phyloP scores from a whole-genome alignment of 2,329 filamentous ascomycete species.

The Apiospora rasikravindrae region DNA sequence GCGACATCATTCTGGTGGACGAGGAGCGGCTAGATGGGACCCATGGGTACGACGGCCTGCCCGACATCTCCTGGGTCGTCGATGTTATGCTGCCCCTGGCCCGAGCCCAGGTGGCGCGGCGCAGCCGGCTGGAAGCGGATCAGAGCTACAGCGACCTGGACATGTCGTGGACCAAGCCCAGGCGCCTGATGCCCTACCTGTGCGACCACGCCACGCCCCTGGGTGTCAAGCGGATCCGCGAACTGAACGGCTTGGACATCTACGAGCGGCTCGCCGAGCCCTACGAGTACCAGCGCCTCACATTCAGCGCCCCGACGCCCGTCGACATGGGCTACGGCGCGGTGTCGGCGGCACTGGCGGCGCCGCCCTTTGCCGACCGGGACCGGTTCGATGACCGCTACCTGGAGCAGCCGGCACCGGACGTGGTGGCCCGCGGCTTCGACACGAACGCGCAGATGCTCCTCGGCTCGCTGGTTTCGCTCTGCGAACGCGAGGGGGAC shows the following conservation, averaged over 20 bases:
- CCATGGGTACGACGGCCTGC: not conserved
- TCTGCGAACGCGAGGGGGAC: not conserved
- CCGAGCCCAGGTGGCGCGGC: not conserved
- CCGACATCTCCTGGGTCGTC: not conserved
- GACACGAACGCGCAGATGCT: not conserved
- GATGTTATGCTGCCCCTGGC: not conserved
- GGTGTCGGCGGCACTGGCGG: not conserved
- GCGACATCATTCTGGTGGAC: not conserved
- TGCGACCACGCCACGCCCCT: not conserved
- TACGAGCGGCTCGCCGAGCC: not conserved
- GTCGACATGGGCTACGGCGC: not conserved
- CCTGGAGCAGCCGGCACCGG: not conserved
- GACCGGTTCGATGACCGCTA: not conserved
- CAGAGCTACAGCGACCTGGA: not conserved
- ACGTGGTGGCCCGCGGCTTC: not conserved
- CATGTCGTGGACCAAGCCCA: conserved; percentile 4
- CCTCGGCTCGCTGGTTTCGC: not conserved
- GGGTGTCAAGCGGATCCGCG: not conserved
- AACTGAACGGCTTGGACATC: not conserved
- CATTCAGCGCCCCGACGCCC: not conserved
- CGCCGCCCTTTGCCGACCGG: not conserved
- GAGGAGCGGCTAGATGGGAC: not conserved
- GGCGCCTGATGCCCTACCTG: not conserved
- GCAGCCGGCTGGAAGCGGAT: not conserved
- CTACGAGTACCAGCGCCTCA: not conserved